Percentiles rank a stretch among this genome's conserved stretches.
phyloP scores from a whole-genome alignment of 495 filamentous ascomycete genomes.

The Tetracladium marchalianum region DNA sequence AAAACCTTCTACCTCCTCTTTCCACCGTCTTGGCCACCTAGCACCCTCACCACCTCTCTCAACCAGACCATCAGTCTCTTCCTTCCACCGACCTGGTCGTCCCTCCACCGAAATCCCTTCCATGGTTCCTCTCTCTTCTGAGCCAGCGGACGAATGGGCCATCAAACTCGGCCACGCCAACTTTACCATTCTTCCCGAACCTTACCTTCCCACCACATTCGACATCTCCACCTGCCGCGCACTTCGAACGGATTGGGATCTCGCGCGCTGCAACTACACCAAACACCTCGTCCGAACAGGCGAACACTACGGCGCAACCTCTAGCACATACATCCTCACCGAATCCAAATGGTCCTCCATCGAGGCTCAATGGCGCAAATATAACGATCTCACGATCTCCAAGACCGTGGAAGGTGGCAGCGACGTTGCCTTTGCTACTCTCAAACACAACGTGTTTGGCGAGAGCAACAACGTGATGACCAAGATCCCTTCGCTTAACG shows the following conservation, averaged over 20 bases:
- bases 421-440: constrained; percentile 19
- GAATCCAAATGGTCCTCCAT: constrained; percentile 77
- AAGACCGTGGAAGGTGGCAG: constrained; percentile 29
- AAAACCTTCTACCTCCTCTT: constrained; percentile 69
- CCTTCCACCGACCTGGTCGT: constrained; percentile 42
- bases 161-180: constrained; percentile 82
- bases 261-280: constrained; percentile 69
- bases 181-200: constrained; percentile 77
- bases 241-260: constrained; percentile 70
- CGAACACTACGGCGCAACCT: constrained; percentile 78
- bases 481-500: constrained; percentile 51
- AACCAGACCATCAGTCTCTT: constrained; percentile 66
- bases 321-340: constrained; percentile 72
- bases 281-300: constrained; percentile 75
- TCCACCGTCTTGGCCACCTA: constrained; percentile 29
- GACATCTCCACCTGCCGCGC: constrained; percentile 51
- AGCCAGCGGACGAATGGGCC: constrained; percentile 70
- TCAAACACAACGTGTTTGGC: constrained; percentile 20
- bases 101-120: constrained; percentile 26
- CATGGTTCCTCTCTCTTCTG: constrained; percentile 40
- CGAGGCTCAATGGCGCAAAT: constrained; percentile 57
- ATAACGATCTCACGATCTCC: constrained; percentile 48
- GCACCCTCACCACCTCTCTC: constrained; percentile 67
- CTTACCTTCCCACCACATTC: constrained; percentile 56
- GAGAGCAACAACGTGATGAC: constrained; percentile 29